Percentiles rank a stretch among this genome's conserved stretches.
phyloP scores from a whole-genome alignment of 805 yeast species.

The Metschnikowia matae region DNA sequence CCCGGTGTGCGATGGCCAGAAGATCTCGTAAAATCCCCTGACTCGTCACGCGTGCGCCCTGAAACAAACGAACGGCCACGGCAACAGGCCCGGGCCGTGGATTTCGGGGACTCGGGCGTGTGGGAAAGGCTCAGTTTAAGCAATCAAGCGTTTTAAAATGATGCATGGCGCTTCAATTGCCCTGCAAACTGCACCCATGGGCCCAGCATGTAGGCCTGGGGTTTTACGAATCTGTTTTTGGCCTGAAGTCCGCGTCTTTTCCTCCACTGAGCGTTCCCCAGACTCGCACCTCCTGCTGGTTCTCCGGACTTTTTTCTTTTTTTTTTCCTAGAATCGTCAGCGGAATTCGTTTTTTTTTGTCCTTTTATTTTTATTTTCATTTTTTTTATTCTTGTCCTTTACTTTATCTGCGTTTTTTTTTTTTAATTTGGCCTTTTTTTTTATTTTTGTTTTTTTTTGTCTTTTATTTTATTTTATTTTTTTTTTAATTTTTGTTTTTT shows the following conservation, averaged over 20 bases:
- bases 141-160: not conserved
- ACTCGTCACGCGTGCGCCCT: not conserved
- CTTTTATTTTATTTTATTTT: not conserved
- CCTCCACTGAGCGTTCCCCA: not conserved
- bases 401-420: not conserved
- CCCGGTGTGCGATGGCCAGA: no score
- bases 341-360: not conserved
- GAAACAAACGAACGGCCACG: not conserved
- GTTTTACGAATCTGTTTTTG: not conserved
- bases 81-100: not conserved
- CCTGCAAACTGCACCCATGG: not conserved
- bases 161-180: not conserved
- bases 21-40: not conserved
- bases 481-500: not conserved
- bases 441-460: not conserved
- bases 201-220: not conserved
- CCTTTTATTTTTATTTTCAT: not conserved
- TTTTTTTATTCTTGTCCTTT: not conserved
- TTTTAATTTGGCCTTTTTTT: not conserved
- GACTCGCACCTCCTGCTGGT: conserved; percentile 1
- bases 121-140: not conserved
- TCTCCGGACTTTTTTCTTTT: conserved; percentile 2
- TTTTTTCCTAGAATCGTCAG: not conserved
- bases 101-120: not conserved
- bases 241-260: not conserved